Percentiles rank a stretch among this genome's conserved stretches.
These are phyloP conservation scores for Penicillium fimorum DNA, from an alignment of 495 filamentous ascomycete species.

Conservation along the genomic window DNA sequence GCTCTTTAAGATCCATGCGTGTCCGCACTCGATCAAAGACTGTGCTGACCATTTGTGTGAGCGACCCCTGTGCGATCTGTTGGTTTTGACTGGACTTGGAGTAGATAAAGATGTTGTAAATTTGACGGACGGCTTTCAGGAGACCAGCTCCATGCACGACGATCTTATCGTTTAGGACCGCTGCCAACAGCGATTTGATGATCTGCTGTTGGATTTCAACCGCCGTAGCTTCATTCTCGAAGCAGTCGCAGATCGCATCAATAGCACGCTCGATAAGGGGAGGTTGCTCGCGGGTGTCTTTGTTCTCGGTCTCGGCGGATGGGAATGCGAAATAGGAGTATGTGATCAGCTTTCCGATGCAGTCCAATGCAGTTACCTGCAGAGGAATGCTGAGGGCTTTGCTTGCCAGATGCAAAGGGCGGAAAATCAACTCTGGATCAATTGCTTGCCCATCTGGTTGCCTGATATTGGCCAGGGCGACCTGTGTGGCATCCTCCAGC, in stretches of 20 bases:
- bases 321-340: conserved; percentile 95
- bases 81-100: conserved; percentile 90
- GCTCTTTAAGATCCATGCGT: conserved; percentile 84
- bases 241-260: conserved; percentile 99
- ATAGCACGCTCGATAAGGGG: conserved; percentile 96
- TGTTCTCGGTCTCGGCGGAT: conserved; percentile 49
- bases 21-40: conserved; percentile 93
- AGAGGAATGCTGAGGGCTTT: conserved; percentile 78
- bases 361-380: conserved; percentile 88
- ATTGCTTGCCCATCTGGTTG: conserved; percentile 64
- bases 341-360: conserved; percentile 97
- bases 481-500: conserved; percentile 73
- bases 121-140: conserved; percentile 95
- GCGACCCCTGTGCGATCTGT: conserved; percentile 90
- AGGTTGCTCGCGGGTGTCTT: conserved; percentile 45
- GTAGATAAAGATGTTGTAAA: conserved; percentile 97
- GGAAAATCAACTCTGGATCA: conserved; percentile 88
- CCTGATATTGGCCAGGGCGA: conserved; percentile 80
- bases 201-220: conserved; percentile 95
- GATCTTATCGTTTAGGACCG: conserved; percentile 96
- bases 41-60: conserved; percentile 98
- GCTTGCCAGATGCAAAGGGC: conserved; percentile 83
- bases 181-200: conserved; percentile 91
- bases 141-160: conserved; percentile 96
- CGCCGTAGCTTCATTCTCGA: conserved; percentile 89